A percentile compares a stretch with the other conserved stretches of the same genome.
Conservation (phyloP, 2,329 filamentous ascomycete genomes). For the Aphanocladium album region DNA sequence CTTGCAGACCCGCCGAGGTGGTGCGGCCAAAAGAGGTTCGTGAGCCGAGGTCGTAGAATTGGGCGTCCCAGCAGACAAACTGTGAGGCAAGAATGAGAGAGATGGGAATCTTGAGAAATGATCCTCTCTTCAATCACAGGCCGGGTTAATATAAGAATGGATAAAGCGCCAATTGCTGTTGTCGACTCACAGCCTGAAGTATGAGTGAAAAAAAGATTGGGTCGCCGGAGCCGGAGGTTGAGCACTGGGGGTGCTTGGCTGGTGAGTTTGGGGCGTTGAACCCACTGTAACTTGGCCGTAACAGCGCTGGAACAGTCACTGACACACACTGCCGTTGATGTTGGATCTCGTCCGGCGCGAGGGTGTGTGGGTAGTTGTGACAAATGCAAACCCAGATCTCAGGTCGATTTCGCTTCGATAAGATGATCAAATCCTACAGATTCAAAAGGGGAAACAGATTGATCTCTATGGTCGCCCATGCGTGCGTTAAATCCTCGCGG, state of each 20-base stretch:
- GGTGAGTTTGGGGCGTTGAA: neutral
- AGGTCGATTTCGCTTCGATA: neutral
- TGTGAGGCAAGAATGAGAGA: neutral
- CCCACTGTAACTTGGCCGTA: neutral
- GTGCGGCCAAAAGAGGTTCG: neutral
- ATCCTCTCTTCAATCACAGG: neutral
- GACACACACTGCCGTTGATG: neutral
- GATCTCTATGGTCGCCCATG: neutral
- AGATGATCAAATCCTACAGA: neutral
- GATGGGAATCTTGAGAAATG: neutral
- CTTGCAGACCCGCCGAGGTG: conserved; percentile 3
- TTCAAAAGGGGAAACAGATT: neutral
- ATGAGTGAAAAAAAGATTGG: conserved; percentile 14
- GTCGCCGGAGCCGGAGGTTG: conserved; percentile 15
- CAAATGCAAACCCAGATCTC: neutral
- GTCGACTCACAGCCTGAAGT: conserved; percentile 5
- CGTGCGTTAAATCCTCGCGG: neutral
- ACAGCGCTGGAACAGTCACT: neutral
- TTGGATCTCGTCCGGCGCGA: neutral
- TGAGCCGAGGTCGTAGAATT: neutral
- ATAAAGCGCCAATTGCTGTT: neutral
- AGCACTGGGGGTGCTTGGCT: neutral
- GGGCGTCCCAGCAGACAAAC: neutral
- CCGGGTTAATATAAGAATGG: neutral
- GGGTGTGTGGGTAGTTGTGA: neutral